Percentiles rank a stretch among this genome's conserved stretches.
phyloP scores from a whole-genome alignment of 164 flowering plant genomes.

The Annona cherimola region DNA sequence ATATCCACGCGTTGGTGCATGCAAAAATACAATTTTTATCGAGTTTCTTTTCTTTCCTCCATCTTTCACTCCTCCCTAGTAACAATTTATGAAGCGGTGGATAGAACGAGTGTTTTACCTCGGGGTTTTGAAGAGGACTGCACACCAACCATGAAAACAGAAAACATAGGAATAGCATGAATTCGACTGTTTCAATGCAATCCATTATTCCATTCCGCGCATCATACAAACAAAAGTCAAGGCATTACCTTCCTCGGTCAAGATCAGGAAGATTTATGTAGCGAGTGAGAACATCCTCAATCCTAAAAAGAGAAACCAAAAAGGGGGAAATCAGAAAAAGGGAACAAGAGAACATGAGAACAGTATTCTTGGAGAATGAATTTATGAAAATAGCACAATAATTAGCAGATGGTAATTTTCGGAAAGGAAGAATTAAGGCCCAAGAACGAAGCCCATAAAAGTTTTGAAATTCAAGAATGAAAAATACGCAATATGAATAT shows the following conservation, averaged over 20 bases:
- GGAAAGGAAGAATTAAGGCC: not conserved
- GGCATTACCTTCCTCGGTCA: slow-evolving; percentile 52
- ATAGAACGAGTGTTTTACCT: slow-evolving; percentile 25
- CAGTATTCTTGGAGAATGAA: no score
- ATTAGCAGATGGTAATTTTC: no score
- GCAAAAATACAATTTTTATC: not conserved
- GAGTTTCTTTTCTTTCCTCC: not conserved
- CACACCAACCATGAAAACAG: slow-evolving; percentile 5
- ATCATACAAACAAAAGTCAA: not conserved
- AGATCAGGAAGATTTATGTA: slow-evolving; percentile 43
- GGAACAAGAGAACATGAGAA: not conserved
- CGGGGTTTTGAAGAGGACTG: slow-evolving; percentile 41
- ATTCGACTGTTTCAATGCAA: not conserved
- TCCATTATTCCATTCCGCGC: not conserved
- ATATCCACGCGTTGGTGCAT: not conserved
- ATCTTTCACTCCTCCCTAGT: not conserved
- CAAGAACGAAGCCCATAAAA: not conserved
- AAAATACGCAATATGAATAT: no score
- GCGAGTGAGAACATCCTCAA: slow-evolving; percentile 53
- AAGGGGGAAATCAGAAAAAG: not conserved
- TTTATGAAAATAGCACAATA: no score
- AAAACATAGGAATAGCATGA: no score
- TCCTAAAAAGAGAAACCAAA: slow-evolving; percentile 20
- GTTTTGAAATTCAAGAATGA: not conserved
- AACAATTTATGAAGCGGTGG: not conserved